Evolutionary conservation across 495 filamentous ascomycete genomes (phyloP).

Genomic region (Collariella sp.): DNA sequence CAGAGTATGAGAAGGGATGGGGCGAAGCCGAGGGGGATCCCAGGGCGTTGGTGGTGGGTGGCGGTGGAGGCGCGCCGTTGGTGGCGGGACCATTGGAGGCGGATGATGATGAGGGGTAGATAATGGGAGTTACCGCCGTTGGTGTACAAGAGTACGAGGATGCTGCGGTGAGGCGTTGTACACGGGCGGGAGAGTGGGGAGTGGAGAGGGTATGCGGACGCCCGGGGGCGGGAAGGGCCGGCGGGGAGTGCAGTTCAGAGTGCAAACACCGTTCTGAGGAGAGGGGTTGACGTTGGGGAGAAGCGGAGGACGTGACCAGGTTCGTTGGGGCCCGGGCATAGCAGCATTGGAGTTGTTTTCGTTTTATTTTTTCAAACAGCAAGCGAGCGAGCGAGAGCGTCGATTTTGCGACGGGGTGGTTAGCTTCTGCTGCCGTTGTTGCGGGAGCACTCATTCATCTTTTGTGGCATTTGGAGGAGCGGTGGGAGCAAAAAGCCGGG

Average conservation of each 20-base stretch:
- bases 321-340: background rate
- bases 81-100: slow-evolving; percentile 5
- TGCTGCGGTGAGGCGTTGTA: background rate
- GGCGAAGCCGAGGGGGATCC: slow-evolving; percentile 7
- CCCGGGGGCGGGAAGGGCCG: background rate
- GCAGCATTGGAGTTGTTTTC: slow-evolving; percentile 4
- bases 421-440: background rate
- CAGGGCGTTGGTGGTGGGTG: background rate
- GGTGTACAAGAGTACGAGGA: slow-evolving; percentile 11
- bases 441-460: background rate
- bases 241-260: background rate
- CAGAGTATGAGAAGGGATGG: slow-evolving; percentile 26
- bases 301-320: background rate
- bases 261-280: no score
- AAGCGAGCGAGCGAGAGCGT: slow-evolving; percentile 6
- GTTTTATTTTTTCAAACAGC: background rate
- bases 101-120: slow-evolving; percentile 8
- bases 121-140: slow-evolving; percentile 2
- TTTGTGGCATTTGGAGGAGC: background rate
- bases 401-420: background rate
- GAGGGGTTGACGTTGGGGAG: background rate
- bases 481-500: background rate
- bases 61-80: background rate
- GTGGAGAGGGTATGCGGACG: background rate
- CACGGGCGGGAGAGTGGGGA: background rate